phyloP scores from a whole-genome alignment of 2,329 filamentous ascomycete species.

The Penicillium sp. region DNA sequence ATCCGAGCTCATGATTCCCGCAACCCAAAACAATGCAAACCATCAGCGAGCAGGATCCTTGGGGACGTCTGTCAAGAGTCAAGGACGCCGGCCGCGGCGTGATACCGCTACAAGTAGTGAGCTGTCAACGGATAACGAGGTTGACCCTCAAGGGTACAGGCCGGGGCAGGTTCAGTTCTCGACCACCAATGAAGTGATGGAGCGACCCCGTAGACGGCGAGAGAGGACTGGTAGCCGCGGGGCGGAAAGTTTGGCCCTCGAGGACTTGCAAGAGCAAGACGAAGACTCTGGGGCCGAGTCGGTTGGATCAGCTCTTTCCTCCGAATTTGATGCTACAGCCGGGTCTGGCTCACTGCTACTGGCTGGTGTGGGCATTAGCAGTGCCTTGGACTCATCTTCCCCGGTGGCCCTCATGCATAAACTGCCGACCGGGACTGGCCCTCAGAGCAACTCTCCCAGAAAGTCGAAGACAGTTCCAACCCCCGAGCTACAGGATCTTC shows the following conservation, averaged over 20 bases:
- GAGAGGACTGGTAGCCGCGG: slow-evolving; percentile 30
- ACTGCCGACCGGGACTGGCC: slow-evolving; percentile 33
- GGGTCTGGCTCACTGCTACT: slow-evolving; percentile 58
- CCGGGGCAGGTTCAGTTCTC: slow-evolving; percentile 54
- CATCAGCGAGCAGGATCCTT: slow-evolving; percentile 57
- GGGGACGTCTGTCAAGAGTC: slow-evolving; percentile 55
- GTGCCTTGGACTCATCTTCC: slow-evolving; percentile 52
- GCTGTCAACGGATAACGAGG: slow-evolving; percentile 65
- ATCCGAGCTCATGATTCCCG: slow-evolving; percentile 55
- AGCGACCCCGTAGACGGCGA: slow-evolving; percentile 29
- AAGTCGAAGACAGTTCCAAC: slow-evolving; percentile 48
- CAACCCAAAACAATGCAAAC: slow-evolving; percentile 48
- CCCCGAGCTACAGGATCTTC: slow-evolving; percentile 57
- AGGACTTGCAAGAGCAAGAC: slow-evolving; percentile 39
- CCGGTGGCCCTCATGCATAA: slow-evolving; percentile 46
- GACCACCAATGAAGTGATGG: slow-evolving; percentile 36
- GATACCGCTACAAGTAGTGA: slow-evolving; percentile 68
- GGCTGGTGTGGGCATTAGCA: slow-evolving; percentile 48
- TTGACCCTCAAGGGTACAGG: slow-evolving; percentile 55
- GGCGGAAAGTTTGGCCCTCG: slow-evolving; percentile 31
- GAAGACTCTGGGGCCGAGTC: slow-evolving; percentile 52
- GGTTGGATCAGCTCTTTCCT: slow-evolving; percentile 51
- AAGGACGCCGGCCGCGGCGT: slow-evolving; percentile 53
- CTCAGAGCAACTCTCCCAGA: slow-evolving; percentile 50
- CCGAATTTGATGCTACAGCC: slow-evolving; percentile 55